These are phyloP conservation scores for Arachnopeziza araneosa DNA, from an alignment of 2,329 filamentous ascomycete genomes.

Conservation along the genomic window DNA sequence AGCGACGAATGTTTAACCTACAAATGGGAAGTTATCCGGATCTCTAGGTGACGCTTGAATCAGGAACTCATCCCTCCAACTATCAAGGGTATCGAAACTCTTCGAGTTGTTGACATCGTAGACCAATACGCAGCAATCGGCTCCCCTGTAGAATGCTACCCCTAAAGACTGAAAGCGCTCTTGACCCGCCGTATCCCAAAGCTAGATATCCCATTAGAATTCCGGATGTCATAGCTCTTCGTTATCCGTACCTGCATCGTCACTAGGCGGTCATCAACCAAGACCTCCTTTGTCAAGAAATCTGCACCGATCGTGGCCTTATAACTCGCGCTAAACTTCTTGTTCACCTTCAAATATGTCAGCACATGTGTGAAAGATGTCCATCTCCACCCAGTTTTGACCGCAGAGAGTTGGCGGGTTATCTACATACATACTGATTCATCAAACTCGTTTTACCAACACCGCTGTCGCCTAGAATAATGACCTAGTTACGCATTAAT, in stretches of 20 bases:
- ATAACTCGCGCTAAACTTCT: conserved; percentile 99
- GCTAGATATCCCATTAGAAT: conserved; percentile 49
- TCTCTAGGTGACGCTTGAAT: conserved; percentile 96
- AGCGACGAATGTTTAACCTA: conserved; percentile 42
- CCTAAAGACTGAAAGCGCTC: conserved; percentile 96
- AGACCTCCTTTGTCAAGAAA: conserved; percentile 95
- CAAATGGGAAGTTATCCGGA: conserved; percentile 96
- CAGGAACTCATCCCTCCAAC: conserved; percentile 96
- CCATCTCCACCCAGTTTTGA: neutral
- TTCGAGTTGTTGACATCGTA: conserved; percentile 99
- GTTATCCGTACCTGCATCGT: conserved; percentile 78
- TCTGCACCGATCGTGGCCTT: conserved; percentile 99
- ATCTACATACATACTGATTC: conserved; percentile 95
- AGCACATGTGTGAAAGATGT: conserved; percentile 1
- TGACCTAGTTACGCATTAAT: conserved; percentile 61
- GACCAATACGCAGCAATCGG: conserved; percentile 95
- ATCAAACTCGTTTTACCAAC: conserved; percentile 99
- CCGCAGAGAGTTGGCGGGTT: neutral
- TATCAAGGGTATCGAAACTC: conserved; percentile 97
- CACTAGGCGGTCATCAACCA: conserved; percentile 93
- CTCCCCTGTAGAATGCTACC: conserved; percentile 94
- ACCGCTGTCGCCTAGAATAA: conserved; percentile 97
- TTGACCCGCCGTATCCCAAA: conserved; percentile 97
- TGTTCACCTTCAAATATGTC: conserved; percentile 72
- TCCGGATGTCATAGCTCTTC: neutral